Evolutionary conservation across 345 rosid species (phyloP), one percentile per base, ranked within the genome.

Genomic region (Toxicodendron radicans): DNA sequence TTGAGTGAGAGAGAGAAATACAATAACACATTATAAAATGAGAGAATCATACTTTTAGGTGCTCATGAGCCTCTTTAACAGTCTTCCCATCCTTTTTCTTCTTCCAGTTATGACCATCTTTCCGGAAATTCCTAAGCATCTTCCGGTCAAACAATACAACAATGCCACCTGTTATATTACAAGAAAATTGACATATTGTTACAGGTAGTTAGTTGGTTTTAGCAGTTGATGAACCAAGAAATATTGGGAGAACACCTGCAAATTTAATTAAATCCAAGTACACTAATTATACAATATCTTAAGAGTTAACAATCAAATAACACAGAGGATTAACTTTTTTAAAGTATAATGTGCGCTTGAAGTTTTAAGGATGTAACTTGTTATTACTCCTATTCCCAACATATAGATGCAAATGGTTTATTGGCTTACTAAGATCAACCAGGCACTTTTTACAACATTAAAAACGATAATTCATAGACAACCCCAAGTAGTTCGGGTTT

Each of bases 81-180:
- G 99, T 95, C 91, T 90, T 91, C 75, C 99, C 99, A 77, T 95
- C 99, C 33, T 90, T 91, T 80, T 95, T 95, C 97, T 93, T 95
- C 87, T 93, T 95, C 99, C 99, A 95, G 78, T 85, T 95, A 83
- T 93, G 97, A 75, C 99, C 98, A 85, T 95, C 99, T 76, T 88
- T 93, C 69, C 99, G 85, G 81, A 95, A 95, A 86, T 95, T 93
- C 84, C 99, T 90, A 70, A 95, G 89, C 97, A 87, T 91, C 90
- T 91, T 95, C 56, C 99, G 95, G 58, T 95, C 98, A 74, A 91
- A 93, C 69, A 95, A 85, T 61, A 87, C 79, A 65, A 91, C 80
- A 14, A 78, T 84, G 46, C 99, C 99, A 83, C 97, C 99, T 95
- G 85, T 48, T 70, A 77, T 72, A 78, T 72, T 27, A 71, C 49